phyloP scores from a whole-genome alignment of 768 basidiomycete species.

The Suillus brevipes region DNA sequence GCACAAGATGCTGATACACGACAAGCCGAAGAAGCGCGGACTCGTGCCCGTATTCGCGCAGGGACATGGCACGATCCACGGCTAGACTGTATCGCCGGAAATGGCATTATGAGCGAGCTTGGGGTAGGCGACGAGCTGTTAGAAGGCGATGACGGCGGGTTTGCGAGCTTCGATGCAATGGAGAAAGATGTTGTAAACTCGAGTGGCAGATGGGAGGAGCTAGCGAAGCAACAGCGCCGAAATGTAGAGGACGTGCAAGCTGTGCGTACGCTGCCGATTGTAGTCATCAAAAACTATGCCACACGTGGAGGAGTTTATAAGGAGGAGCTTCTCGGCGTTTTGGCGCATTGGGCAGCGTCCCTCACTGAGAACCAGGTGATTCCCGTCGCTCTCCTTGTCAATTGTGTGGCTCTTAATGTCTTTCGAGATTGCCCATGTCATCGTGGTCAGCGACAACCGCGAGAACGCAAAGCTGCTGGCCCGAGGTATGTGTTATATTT shows the following conservation, averaged over 20 bases:
- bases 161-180: conserved; percentile 17
- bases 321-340: conserved; percentile 70
- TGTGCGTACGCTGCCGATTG: conserved; percentile 73
- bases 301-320: conserved; percentile 53
- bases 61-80: conserved; percentile 87
- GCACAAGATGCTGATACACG: conserved; percentile 37
- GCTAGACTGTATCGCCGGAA: conserved; percentile 82
- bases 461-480: conserved; percentile 85
- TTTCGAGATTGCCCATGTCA: conserved; percentile 83
- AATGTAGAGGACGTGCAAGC: conserved; percentile 48
- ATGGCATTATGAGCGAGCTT: conserved; percentile 83
- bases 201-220: conserved; percentile 24
- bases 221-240: conserved; percentile 27
- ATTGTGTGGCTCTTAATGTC: background rate
- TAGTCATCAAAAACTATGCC: conserved; percentile 82
- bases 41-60: conserved; percentile 49
- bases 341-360: conserved; percentile 83
- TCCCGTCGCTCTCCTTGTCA: background rate
- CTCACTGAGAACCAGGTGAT: conserved; percentile 78
- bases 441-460: conserved; percentile 87
- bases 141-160: conserved; percentile 34
- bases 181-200: conserved; percentile 10
- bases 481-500: conserved; percentile 50
- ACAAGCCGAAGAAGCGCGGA: conserved; percentile 38
- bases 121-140: conserved; percentile 78